Percentiles rank a stretch among this genome's conserved stretches.
Conservation (phyloP, 257 asterid genomes). For the Jaltomata sinuosa region DNA sequence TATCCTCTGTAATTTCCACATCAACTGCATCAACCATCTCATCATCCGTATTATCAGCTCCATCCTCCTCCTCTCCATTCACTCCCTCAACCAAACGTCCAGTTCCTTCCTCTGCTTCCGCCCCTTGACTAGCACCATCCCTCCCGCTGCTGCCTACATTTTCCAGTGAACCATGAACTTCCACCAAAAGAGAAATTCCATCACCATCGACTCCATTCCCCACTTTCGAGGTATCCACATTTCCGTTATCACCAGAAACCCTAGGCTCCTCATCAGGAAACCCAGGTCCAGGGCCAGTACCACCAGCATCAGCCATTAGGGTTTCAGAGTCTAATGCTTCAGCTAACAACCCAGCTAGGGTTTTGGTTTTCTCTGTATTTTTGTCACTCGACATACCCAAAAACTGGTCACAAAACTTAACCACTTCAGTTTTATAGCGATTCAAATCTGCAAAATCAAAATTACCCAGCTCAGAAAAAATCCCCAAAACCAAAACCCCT, state of each 20-base stretch:
- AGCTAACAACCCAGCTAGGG: not conserved
- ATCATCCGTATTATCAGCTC: not conserved
- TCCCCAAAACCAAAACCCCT: not conserved
- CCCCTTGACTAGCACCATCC: not conserved
- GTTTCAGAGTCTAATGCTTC: constrained; percentile 1
- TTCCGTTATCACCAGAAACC: not conserved
- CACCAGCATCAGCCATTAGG: not conserved
- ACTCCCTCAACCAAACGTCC: not conserved
- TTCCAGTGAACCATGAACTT: not conserved
- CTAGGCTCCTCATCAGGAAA: not conserved
- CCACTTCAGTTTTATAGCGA: not conserved
- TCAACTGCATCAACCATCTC: not conserved
- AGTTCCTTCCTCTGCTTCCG: not conserved
- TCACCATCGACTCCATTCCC: not conserved
- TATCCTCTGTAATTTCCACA: constrained; percentile 4
- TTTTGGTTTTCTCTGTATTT: not conserved
- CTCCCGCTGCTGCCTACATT: not conserved
- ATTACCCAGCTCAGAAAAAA: not conserved
- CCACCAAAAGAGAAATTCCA: not conserved
- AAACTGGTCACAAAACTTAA: not conserved
- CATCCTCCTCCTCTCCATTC: not conserved
- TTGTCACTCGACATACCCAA: not conserved
- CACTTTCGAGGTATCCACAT: not conserved
- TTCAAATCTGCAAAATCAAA: not conserved
- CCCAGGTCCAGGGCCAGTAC: not conserved